Evolutionary conservation across 768 basidiomycete species (phyloP).

Genomic region (Dentipellis sp.): DNA sequence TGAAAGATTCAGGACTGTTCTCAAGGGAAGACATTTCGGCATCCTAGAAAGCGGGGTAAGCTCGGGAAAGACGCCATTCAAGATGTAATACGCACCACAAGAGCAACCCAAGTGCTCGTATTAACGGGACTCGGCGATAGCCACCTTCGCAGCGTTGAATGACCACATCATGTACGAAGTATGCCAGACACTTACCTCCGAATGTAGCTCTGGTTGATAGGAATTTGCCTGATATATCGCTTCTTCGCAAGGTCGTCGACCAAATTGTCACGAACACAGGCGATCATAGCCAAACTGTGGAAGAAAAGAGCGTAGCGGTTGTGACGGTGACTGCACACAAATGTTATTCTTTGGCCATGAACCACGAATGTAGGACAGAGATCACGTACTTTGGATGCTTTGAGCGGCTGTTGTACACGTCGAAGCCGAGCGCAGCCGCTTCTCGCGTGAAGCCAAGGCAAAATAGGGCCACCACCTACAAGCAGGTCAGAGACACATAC

Average conservation of each 20-base stretch:
- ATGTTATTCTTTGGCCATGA: no score
- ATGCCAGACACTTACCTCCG: slow-evolving; percentile 33
- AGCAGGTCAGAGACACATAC: slow-evolving; percentile 19
- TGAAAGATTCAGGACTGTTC: slow-evolving; percentile 48
- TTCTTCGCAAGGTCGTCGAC: slow-evolving; percentile 25
- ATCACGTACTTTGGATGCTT: slow-evolving; percentile 54
- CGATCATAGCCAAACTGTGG: slow-evolving; percentile 58
- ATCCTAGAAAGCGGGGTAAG: slow-evolving; percentile 32
- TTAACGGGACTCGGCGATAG: slow-evolving; percentile 62
- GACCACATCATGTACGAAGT: background rate
- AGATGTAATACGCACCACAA: slow-evolving; percentile 38
- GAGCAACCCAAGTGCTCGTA: slow-evolving; percentile 55
- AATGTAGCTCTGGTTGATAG: slow-evolving; percentile 51
- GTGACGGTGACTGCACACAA: slow-evolving; percentile 46
- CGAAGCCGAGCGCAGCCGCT: slow-evolving; percentile 56
- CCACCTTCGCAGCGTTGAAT: slow-evolving; percentile 38
- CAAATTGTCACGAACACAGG: slow-evolving; percentile 41
- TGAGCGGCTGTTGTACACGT: slow-evolving; percentile 46
- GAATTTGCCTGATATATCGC: slow-evolving; percentile 46
- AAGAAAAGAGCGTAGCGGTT: slow-evolving; percentile 62
- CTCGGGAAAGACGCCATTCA: no score
- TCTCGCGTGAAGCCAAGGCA: slow-evolving; percentile 50
- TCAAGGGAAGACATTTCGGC: slow-evolving; percentile 58
- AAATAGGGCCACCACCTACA: slow-evolving; percentile 52
- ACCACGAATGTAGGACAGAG: no score